Percentiles rank a stretch among this genome's conserved stretches.
These are phyloP conservation scores for Nidularia pulvinata DNA, from an alignment of 768 basidiomycete species.

Conservation along the genomic window DNA sequence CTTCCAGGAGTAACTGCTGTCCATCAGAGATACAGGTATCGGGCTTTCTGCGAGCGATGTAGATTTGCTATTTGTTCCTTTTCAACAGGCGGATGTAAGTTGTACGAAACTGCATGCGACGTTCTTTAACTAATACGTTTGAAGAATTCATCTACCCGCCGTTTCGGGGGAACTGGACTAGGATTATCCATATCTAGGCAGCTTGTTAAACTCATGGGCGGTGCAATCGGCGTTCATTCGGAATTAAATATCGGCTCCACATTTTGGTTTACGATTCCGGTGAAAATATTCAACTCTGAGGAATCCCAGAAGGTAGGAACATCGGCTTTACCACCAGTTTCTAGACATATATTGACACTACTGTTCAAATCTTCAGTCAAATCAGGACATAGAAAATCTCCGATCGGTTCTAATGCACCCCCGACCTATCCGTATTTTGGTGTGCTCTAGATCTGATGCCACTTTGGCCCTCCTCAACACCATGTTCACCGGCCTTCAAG, in stretches of 20 bases:
- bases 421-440: constrained; percentile 45
- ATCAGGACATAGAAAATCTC: constrained; percentile 44
- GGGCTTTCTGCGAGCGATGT: constrained; percentile 68
- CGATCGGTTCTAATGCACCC: constrained; percentile 45
- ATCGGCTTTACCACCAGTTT: neutral
- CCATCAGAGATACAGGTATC: constrained; percentile 66
- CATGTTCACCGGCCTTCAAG: constrained; percentile 55
- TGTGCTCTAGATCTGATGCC: constrained; percentile 58
- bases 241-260: constrained; percentile 62
- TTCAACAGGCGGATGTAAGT: constrained; percentile 70
- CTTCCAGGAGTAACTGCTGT: neutral
- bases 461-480: constrained; percentile 55
- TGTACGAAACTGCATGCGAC: neutral
- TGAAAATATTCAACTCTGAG: constrained; percentile 51
- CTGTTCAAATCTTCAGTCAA: constrained; percentile 28
- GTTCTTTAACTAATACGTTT: neutral
- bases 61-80: constrained; percentile 69
- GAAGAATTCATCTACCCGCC: constrained; percentile 69
- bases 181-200: constrained; percentile 76
- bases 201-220: constrained; percentile 76
- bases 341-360: neutral
- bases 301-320: constrained; percentile 54
- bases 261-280: constrained; percentile 78
- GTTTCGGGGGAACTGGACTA: constrained; percentile 78
- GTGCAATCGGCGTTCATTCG: constrained; percentile 69